A percentile compares a stretch with the other conserved stretches of the same genome.
Conservation (phyloP, 305 asterid genomes). For the Fraxinus ornus region DNA sequence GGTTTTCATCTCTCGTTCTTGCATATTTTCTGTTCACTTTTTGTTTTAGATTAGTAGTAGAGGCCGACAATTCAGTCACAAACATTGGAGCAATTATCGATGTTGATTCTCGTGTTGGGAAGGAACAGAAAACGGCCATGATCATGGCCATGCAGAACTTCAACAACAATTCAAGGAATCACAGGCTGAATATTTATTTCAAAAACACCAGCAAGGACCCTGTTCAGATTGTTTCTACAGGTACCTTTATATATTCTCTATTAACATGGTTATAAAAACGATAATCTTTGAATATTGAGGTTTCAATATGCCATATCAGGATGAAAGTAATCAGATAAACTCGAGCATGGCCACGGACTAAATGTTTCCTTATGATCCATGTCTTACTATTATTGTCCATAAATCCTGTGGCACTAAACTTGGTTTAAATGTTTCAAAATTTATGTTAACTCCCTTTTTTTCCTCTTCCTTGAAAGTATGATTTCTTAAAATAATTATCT, state of each 20-base stretch:
- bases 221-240: conserved; percentile 33
- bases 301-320: too few species aligned
- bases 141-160: conserved; percentile 27
- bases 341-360: too few species aligned
- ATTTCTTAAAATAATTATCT: neutral
- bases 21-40: neutral
- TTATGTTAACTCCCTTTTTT: neutral
- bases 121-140: conserved; percentile 38
- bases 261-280: neutral
- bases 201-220: conserved; percentile 24
- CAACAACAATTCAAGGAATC: conserved; percentile 20
- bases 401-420: too few species aligned
- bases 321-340: too few species aligned
- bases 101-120: conserved; percentile 35
- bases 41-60: conserved; percentile 1
- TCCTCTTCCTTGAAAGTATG: neutral
- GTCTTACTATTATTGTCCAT: too few species aligned
- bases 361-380: too few species aligned
- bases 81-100: conserved; percentile 39
- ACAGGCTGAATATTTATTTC: conserved; percentile 29
- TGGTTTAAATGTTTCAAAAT: too few species aligned
- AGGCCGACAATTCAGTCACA: conserved; percentile 4
- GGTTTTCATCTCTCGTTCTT: conserved; percentile 9
- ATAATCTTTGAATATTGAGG: neutral
- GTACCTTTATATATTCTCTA: neutral